Conservation (phyloP, 176 grass and related monocot genomes). For the Olyra latifolia region DNA sequence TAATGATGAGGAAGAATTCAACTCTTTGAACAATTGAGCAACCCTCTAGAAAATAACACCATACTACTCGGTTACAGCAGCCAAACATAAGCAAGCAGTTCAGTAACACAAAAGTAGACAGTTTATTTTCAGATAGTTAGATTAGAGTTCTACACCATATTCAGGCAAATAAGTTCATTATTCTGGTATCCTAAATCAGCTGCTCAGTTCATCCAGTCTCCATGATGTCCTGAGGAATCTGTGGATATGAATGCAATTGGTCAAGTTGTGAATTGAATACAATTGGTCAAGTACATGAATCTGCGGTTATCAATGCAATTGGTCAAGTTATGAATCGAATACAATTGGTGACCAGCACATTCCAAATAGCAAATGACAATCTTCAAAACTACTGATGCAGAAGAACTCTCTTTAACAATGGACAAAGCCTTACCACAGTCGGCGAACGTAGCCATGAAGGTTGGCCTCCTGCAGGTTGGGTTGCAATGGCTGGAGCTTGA, state of each 20-base stretch:
- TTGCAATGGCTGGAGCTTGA: conserved; percentile 62
- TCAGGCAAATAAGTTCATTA: background rate
- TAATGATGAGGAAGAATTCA: too few species aligned
- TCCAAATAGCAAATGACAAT: background rate
- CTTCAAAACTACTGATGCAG: background rate
- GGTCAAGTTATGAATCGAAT: background rate
- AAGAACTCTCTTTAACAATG: background rate
- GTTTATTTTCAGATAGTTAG: conserved; percentile 10
- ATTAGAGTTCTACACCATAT: background rate
- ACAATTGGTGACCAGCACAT: background rate
- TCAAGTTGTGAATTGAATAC: background rate
- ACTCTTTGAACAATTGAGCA: too few species aligned
- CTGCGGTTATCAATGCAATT: background rate
- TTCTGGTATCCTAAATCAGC: background rate
- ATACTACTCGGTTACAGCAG: background rate
- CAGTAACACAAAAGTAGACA: background rate
- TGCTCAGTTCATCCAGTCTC: background rate
- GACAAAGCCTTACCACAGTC: conserved; percentile 46
- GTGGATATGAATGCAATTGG: background rate
- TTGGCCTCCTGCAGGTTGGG: conserved; percentile 55
- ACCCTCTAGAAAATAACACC: too few species aligned
- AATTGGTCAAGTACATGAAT: background rate
- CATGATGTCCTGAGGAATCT: background rate
- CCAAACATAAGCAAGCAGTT: background rate
- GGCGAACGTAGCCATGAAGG: conserved; percentile 44